These are phyloP conservation scores for Irpex sp. DNA, from an alignment of 1,284 basidiomycete genomes.

Conservation along the genomic window DNA sequence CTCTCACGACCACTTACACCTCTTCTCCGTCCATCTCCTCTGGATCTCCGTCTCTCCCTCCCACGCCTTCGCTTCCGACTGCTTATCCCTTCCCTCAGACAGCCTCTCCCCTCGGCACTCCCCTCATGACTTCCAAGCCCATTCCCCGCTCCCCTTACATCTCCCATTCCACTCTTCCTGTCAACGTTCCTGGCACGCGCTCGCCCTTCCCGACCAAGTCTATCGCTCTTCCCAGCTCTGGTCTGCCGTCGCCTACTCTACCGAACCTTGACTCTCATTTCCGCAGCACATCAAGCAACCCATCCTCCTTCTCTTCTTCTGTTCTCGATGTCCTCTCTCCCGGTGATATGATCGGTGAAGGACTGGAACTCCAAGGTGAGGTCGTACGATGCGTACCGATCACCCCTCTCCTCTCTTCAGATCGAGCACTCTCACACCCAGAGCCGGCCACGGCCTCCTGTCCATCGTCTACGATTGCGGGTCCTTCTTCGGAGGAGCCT, in stretches of 20 bases:
- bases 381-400: constrained; percentile 49
- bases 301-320: constrained; percentile 40
- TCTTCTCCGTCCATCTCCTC: constrained; percentile 24
- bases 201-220: constrained; percentile 22
- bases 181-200: constrained; percentile 23
- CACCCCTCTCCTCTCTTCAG: background rate
- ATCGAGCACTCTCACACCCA: constrained; percentile 13
- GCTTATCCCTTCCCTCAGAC: constrained; percentile 14
- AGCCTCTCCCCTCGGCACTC: constrained; percentile 16
- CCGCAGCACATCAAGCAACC: constrained; percentile 24
- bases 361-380: constrained; percentile 60
- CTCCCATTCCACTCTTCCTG: constrained; percentile 1
- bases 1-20: constrained; percentile 26
- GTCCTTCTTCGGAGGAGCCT: constrained; percentile 40
- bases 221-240: constrained; percentile 13
- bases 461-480: constrained; percentile 17
- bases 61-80: constrained; percentile 19
- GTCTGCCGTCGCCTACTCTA: constrained; percentile 10
- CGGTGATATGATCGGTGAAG: constrained; percentile 71
- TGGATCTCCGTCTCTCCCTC: constrained; percentile 13
- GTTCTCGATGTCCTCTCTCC: constrained; percentile 64
- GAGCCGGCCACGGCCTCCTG: constrained; percentile 18
- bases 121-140: constrained; percentile 15
- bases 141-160: constrained; percentile 29
- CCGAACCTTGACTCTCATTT: constrained; percentile 15